phyloP scores from a whole-genome alignment of 306 rosid species.

The Pterocarpus macrocarpus region DNA sequence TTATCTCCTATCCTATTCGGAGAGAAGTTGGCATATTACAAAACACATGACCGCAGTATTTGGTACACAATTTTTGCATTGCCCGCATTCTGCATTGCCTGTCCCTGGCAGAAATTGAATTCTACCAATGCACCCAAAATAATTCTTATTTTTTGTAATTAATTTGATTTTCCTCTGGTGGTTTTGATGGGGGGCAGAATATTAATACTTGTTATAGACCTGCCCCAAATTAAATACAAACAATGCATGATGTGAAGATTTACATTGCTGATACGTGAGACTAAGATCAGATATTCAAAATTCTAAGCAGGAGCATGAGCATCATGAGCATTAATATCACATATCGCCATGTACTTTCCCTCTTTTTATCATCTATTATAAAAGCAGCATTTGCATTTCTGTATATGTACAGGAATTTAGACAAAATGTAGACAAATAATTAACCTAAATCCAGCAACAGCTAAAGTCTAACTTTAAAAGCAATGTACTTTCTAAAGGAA shows the following conservation, averaged over 20 bases:
- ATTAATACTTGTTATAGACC: too few species aligned
- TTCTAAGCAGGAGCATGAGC: slow-evolving; percentile 19
- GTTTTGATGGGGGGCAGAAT: not conserved
- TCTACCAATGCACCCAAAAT: too few species aligned
- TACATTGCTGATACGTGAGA: not conserved
- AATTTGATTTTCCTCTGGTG: not conserved
- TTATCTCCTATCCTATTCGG: not conserved
- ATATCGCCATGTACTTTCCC: slow-evolving; percentile 31
- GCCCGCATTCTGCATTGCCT: too few species aligned
- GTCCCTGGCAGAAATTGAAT: too few species aligned
- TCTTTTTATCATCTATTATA: slow-evolving; percentile 36
- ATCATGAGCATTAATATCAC: slow-evolving; percentile 5
- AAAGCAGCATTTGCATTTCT: slow-evolving; percentile 35
- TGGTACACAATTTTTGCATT: not conserved
- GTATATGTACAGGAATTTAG: slow-evolving; percentile 43
- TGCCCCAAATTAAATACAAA: not conserved
- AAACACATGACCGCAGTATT: not conserved
- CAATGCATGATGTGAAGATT: not conserved
- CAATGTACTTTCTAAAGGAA: slow-evolving; percentile 23
- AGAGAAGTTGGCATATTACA: not conserved
- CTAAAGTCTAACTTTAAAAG: slow-evolving; percentile 39
- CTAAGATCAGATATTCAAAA: slow-evolving; percentile 20
- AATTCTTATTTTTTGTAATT: too few species aligned
- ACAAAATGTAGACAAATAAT: slow-evolving; percentile 35
- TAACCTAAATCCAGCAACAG: slow-evolving; percentile 41